Evolutionary conservation across 331 rosid species (phyloP).

Genomic region (Acacia concinna): DNA sequence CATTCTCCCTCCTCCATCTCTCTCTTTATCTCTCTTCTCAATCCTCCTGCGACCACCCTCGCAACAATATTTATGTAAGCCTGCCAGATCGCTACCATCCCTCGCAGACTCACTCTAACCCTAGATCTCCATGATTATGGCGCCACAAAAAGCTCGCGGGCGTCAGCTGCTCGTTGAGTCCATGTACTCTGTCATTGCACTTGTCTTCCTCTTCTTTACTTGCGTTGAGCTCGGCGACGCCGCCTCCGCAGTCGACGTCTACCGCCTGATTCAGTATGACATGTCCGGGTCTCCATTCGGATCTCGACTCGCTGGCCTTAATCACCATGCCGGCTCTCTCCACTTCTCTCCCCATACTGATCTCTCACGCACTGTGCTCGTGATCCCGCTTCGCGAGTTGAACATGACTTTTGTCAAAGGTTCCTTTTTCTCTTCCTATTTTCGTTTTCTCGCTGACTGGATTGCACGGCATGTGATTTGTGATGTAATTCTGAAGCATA

Average conservation of each 20-base stretch:
- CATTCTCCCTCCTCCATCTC: conserved; percentile 12
- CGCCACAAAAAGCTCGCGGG: conserved; percentile 45
- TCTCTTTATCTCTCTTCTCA: conserved; percentile 7
- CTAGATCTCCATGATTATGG: conserved; percentile 47
- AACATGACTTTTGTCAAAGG: conserved; percentile 79
- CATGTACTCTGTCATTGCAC: conserved; percentile 67
- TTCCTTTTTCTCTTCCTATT: conserved; percentile 18
- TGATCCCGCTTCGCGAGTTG: conserved; percentile 84
- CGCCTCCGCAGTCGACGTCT: conserved; percentile 95
- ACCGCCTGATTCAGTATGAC: conserved; percentile 92
- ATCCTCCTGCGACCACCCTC: neutral
- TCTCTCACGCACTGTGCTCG: conserved; percentile 93
- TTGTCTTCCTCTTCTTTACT: conserved; percentile 69
- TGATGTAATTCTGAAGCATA: conserved; percentile 10
- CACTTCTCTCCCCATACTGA: conserved; percentile 81
- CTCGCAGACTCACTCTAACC: conserved; percentile 38
- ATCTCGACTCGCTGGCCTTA: conserved; percentile 90
- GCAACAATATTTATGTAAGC: conserved; percentile 2
- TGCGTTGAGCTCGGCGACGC: conserved; percentile 94
- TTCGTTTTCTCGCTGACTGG: neutral
- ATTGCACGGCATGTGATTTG: neutral
- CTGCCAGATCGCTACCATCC: conserved; percentile 20
- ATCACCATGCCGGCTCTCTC: conserved; percentile 87
- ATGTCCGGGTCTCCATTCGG: conserved; percentile 86
- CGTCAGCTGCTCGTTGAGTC: conserved; percentile 66